Percentiles rank a stretch among this genome's conserved stretches.
Evolutionary conservation across 768 basidiomycete species (phyloP).

Genomic region (Sutorius australiensis): DNA sequence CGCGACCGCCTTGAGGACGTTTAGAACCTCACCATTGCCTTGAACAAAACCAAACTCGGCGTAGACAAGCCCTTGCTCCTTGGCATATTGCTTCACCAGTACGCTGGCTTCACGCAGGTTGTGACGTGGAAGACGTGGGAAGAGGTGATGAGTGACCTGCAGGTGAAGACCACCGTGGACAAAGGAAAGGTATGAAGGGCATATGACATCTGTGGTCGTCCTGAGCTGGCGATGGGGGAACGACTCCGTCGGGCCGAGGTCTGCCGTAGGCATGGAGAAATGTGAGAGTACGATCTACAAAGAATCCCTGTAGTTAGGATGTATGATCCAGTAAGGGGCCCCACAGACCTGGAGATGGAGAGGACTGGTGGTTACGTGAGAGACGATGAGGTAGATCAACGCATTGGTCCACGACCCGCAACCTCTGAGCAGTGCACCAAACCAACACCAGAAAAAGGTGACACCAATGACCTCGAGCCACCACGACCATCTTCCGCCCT

Average conservation of each 20-base stretch:
- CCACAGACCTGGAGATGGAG: slow-evolving; percentile 84
- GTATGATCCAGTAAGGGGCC: not conserved
- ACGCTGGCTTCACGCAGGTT: slow-evolving; percentile 79
- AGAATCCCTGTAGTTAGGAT: slow-evolving; percentile 5
- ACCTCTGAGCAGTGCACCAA: slow-evolving; percentile 59
- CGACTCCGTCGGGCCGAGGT: slow-evolving; percentile 86
- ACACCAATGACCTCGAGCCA: slow-evolving; percentile 72
- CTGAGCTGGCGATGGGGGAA: slow-evolving; percentile 93
- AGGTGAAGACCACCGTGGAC: slow-evolving; percentile 97
- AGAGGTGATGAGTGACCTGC: slow-evolving; percentile 96
- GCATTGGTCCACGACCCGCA: slow-evolving; percentile 70
- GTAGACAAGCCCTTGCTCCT: slow-evolving; percentile 80
- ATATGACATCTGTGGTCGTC: slow-evolving; percentile 96
- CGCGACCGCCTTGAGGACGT: slow-evolving; percentile 81
- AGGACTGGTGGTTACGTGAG: slow-evolving; percentile 83
- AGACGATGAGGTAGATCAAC: slow-evolving; percentile 75
- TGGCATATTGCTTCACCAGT: slow-evolving; percentile 84
- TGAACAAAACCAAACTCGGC: slow-evolving; percentile 88
- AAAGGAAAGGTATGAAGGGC: slow-evolving; percentile 77
- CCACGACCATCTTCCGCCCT: slow-evolving; percentile 76
- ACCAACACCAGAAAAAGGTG: slow-evolving; percentile 89
- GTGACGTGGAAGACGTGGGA: slow-evolving; percentile 93
- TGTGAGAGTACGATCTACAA: slow-evolving; percentile 91
- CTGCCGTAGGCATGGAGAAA: slow-evolving; percentile 91
- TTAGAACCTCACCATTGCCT: slow-evolving; percentile 81